Conservation (phyloP, 352 stramenopile species). For the Globisporangium radiosum region DNA sequence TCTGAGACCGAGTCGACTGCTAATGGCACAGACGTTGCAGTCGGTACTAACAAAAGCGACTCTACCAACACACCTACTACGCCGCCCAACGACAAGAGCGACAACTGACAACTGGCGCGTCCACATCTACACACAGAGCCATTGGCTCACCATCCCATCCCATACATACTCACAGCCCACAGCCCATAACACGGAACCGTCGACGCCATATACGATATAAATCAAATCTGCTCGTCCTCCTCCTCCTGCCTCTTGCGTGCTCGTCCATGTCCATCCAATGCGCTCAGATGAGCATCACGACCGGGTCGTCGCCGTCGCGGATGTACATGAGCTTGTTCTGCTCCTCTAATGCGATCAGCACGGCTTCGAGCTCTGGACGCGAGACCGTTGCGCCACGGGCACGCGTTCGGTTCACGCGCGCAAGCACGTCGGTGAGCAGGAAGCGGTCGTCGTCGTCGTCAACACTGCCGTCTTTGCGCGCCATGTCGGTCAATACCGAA, state of each 20-base stretch:
- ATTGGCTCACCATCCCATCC: too few species aligned
- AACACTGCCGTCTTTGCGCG: slow-evolving; percentile 14
- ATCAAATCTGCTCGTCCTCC: neutral
- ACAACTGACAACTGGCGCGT: too few species aligned
- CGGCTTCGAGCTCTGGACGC: slow-evolving; percentile 52
- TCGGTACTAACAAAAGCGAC: too few species aligned
- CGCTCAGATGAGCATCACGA: slow-evolving; percentile 83
- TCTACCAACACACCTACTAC: too few species aligned
- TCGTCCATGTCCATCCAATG: neutral
- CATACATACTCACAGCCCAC: too few species aligned
- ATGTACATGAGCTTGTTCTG: slow-evolving; percentile 91
- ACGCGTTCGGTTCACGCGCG: slow-evolving; percentile 41
- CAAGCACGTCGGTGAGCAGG: slow-evolving; percentile 48
- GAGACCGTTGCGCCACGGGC: slow-evolving; percentile 25
- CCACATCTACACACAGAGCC: too few species aligned
- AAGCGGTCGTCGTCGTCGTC: slow-evolving; percentile 61
- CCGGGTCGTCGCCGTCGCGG: slow-evolving; percentile 67
- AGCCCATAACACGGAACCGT: too few species aligned
- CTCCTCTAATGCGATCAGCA: slow-evolving; percentile 71
- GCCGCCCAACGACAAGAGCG: too few species aligned
- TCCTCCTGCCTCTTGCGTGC: neutral
- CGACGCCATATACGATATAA: slow-evolving; percentile 14
- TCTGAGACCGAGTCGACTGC: neutral
- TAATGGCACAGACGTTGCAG: neutral
- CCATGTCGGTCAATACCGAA: slow-evolving; percentile 51